Evolutionary conservation across 129 eudicot species (phyloP), one percentile per base, ranked within the genome.

Genomic region (Apium graveolens): DNA sequence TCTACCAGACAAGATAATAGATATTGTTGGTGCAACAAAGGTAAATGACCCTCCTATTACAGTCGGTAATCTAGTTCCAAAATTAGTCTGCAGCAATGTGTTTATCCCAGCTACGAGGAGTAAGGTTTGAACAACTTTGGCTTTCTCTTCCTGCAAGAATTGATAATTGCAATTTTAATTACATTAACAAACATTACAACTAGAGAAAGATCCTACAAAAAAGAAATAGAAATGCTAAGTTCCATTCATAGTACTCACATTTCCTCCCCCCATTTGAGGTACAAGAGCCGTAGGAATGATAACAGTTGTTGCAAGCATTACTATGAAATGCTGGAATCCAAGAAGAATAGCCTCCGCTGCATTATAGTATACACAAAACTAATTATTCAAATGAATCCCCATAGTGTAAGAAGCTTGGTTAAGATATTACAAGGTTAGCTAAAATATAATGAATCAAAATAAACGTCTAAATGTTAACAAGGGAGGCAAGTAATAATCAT

Each of bases 261-360:
- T 90, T 86, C 91, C 90, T 80, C 95, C 95, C 24, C 95, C 95
- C 95, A 90, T 90, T 80, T 90, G 95, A 44, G 95, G 95, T 80
- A 90, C 95, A 76, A 90, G 91, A 84, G 91, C 91, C 21, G 85
- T 85, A 53, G 95, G 85, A 73, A 90, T 90, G 76, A 89, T 86
- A 53, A 89, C 91, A 0, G 82, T 82, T 29, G 94, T 87, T 57
- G 91, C 94, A 48, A 89, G 91, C 94, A 89, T 89, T 62, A 89
- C 91, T 65, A 89, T 43, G 68, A 85, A 89, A 81, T 89, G 94
- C 68, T 89, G 91, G 83, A 89, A 89, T 39, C 94, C 91, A 16
- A 89, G 89, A 65, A 89, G 84, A 74, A 87, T 85, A 73, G 94
- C 94, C 83, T 89, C 94, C 73, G 86, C 94, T 89, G 91, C 78